These are phyloP conservation scores for Cardiospermum halicacabum DNA, from an alignment of 345 rosid species.

Conservation along the genomic window DNA sequence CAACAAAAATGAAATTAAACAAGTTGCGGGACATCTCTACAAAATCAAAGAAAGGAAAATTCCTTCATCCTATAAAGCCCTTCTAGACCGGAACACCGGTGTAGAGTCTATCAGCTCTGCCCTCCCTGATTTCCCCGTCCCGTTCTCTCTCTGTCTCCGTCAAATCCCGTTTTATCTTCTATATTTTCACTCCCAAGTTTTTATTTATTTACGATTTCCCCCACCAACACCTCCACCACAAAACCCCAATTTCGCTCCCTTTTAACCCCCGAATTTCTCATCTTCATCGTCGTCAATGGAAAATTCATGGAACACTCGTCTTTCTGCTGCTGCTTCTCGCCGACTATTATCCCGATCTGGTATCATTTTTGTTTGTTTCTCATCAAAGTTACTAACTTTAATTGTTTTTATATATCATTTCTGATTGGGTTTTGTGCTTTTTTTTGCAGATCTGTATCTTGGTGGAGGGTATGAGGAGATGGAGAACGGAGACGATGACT, in stretches of 20 bases:
- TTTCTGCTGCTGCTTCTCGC: conserved; percentile 32
- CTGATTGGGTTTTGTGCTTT: neutral
- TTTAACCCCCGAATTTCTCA: neutral
- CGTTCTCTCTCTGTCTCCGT: neutral
- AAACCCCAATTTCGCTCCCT: neutral
- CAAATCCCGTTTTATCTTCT: conserved; percentile 4
- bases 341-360: conserved; percentile 46
- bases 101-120: conserved; percentile 18
- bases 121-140: neutral
- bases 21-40: neutral
- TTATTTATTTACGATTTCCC: neutral
- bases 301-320: conserved; percentile 40
- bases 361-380: conserved; percentile 6
- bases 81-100: conserved; percentile 20
- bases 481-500: conserved; percentile 53
- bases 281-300: conserved; percentile 23
- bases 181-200: neutral
- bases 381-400: too few relatives aligned
- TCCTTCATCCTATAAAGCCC: neutral
- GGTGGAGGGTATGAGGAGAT: conserved; percentile 50
- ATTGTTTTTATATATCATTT: neutral
- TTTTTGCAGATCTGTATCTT: conserved; percentile 37
- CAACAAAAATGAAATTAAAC: neutral
- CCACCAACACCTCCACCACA: neutral
- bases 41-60: neutral